Evolutionary conservation across 1,139 yeast genomes (phyloP).

Genomic region (Citeromyces siamensis): DNA sequence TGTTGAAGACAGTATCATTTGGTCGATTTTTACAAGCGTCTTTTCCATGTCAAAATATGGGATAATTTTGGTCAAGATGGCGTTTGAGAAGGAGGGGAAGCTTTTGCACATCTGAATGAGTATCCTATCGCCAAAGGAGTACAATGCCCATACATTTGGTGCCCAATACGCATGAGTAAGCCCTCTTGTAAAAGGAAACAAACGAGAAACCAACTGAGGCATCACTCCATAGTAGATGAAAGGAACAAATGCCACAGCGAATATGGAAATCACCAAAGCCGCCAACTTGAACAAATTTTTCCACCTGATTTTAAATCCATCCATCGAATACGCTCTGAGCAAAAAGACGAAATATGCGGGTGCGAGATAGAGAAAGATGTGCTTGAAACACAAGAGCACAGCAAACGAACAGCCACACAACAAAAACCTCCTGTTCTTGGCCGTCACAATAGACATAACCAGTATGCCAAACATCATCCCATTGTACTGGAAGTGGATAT

Average conservation of each 20-base stretch:
- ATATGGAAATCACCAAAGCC: slow-evolving; percentile 47
- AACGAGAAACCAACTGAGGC: slow-evolving; percentile 51
- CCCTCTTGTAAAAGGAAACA: slow-evolving; percentile 93
- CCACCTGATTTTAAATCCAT: slow-evolving; percentile 40
- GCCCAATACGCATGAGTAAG: slow-evolving; percentile 99
- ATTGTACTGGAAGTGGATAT: slow-evolving; percentile 90
- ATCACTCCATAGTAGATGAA: slow-evolving; percentile 52
- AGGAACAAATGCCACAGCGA: slow-evolving; percentile 69
- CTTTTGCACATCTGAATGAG: slow-evolving; percentile 38
- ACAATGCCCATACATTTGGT: slow-evolving; percentile 93
- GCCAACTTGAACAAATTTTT: slow-evolving; percentile 48
- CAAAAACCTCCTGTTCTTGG: slow-evolving; percentile 43
- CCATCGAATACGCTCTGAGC: slow-evolving; percentile 56
- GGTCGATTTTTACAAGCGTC: not conserved
- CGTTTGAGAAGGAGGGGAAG: slow-evolving; percentile 31
- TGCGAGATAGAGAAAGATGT: slow-evolving; percentile 83
- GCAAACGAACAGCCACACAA: slow-evolving; percentile 67
- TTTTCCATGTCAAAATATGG: not conserved
- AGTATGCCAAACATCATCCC: slow-evolving; percentile 86
- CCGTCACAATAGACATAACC: slow-evolving; percentile 61
- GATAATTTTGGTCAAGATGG: slow-evolving; percentile 6
- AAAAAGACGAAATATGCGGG: slow-evolving; percentile 86
- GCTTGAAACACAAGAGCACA: slow-evolving; percentile 79
- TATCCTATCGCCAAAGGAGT: slow-evolving; percentile 73
- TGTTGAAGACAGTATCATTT: slow-evolving; percentile 33